These are phyloP conservation scores for Neocatenulostroma microsporum DNA, from an alignment of 2,329 filamentous ascomycete genomes.

Conservation along the genomic window DNA sequence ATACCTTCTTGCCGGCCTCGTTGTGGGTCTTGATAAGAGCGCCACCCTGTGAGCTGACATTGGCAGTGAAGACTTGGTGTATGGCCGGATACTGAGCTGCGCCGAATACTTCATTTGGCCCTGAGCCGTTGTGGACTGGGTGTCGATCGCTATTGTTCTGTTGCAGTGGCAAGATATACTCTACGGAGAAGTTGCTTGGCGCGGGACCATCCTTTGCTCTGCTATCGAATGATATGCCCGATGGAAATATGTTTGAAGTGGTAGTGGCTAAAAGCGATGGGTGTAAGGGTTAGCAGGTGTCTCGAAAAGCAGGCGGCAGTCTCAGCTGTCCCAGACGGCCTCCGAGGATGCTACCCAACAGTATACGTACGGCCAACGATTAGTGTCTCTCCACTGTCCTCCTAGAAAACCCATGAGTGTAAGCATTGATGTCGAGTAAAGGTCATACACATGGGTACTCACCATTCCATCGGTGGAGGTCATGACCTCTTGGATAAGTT, in stretches of 20 bases:
- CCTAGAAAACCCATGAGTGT: too few relatives aligned
- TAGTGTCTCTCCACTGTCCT: conserved; percentile 60
- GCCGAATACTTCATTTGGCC: conserved; percentile 47
- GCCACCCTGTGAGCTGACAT: conserved; percentile 44
- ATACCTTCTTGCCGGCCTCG: conserved; percentile 61
- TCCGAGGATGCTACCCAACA: too few relatives aligned
- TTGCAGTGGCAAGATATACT: conserved; percentile 25
- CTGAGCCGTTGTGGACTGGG: conserved; percentile 26
- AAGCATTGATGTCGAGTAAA: too few relatives aligned
- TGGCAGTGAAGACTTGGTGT: conserved; percentile 50
- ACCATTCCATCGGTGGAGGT: conserved; percentile 62
- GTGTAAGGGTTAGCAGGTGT: too few relatives aligned
- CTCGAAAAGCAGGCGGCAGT: too few relatives aligned
- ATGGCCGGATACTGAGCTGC: conserved; percentile 58
- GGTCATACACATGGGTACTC: too few relatives aligned
- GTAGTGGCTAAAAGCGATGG: too few relatives aligned
- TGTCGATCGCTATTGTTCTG: conserved; percentile 22
- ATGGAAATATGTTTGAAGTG: conserved; percentile 50
- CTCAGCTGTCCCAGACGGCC: too few relatives aligned
- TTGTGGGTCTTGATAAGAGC: conserved; percentile 58
- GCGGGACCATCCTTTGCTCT: conserved; percentile 16
- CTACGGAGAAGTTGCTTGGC: conserved; percentile 15
- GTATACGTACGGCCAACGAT: conserved; percentile 67
- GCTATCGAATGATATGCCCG: conserved; percentile 26
- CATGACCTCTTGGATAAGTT: conserved; percentile 55